Evolutionary conservation across 139 green algal genomes (phyloP).

Genomic region (Asterochloris erici): DNA sequence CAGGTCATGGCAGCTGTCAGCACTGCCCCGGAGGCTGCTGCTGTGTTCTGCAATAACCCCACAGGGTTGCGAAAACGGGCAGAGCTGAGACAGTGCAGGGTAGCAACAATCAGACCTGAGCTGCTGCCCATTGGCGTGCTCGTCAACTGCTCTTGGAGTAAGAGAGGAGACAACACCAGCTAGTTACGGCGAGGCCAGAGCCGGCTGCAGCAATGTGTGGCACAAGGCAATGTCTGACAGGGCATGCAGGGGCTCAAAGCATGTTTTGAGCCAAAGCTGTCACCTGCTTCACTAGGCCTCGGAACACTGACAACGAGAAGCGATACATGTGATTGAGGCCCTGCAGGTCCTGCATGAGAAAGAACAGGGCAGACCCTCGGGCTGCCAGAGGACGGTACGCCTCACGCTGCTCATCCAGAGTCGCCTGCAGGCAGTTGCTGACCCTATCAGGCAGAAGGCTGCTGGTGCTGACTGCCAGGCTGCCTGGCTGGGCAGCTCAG

Average conservation of each 20-base stretch:
- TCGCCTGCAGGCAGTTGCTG: conserved; percentile 18
- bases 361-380: conserved; percentile 61
- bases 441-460: not conserved
- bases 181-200: too few relatives aligned
- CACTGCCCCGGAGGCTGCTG: too few relatives aligned
- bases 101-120: too few relatives aligned
- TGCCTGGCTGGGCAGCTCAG: not conserved
- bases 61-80: too few relatives aligned
- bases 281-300: conserved; percentile 51
- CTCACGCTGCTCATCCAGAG: conserved; percentile 63
- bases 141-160: too few relatives aligned
- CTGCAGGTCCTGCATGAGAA: conserved; percentile 55
- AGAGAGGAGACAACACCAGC: too few relatives aligned
- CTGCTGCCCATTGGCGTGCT: too few relatives aligned
- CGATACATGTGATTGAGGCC: conserved; percentile 76
- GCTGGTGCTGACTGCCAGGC: too few relatives aligned
- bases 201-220: too few relatives aligned
- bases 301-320: conserved; percentile 58
- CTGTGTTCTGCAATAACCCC: too few relatives aligned
- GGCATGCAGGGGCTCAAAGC: not conserved
- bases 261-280: not conserved
- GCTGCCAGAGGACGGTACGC: conserved; percentile 59
- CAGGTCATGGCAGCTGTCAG: too few relatives aligned
- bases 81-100: too few relatives aligned
- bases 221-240: not conserved